Evolutionary conservation across 441 rosid genomes (phyloP), one percentile per base, ranked within the genome.

Genomic region (Arabidopsis hybrid): DNA sequence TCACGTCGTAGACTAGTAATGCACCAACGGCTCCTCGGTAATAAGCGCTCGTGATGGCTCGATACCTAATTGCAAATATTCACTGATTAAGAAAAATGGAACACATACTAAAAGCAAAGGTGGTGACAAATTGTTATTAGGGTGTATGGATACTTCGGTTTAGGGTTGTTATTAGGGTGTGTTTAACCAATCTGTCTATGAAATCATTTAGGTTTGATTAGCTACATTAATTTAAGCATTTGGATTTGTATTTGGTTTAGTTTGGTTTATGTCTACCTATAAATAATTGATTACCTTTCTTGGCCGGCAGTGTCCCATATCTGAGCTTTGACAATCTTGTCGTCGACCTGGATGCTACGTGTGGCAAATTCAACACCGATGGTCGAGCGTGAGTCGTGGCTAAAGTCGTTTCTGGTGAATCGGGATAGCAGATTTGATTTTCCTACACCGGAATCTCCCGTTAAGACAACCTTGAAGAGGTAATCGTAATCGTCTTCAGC

Each of bases 241-340:
- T 34, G 26, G 6, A 13, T 14, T 10, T n/a, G 14, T 11, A 32
- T 29, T 2, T 31, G 34, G n/a, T 52, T n/a, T 0, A n/a, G 62
- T 35, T 31, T 56, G 72, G 55, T 43, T 32, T 42, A 42, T 34
- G 34, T 32, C 5, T n/a, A 56, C 4, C 12, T 18, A 21, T 21
- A 21, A 21, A 60, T 7, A 60, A 10, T 18, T 11, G 49, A 40
- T 35, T 59, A 91, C 97, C 95, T 87, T 83, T 91, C 95, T 80
- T 91, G 97, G 61, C 95, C 97, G 1, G 95, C 95, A 0, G 95
- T 88, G 70, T 91, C 97, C 93, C 97, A 91, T 74, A 91, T 89
- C 79, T 91, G 97, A n/a, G 97, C 97, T 77, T 89, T 91, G 78
- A 91, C 85, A 69, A 89, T 86, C 83, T 89, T 91, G 59, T 88